Evolutionary conservation across 805 yeast species (phyloP), one percentile per base, ranked within the genome.

Genomic region (Suhomyces emberorum): DNA sequence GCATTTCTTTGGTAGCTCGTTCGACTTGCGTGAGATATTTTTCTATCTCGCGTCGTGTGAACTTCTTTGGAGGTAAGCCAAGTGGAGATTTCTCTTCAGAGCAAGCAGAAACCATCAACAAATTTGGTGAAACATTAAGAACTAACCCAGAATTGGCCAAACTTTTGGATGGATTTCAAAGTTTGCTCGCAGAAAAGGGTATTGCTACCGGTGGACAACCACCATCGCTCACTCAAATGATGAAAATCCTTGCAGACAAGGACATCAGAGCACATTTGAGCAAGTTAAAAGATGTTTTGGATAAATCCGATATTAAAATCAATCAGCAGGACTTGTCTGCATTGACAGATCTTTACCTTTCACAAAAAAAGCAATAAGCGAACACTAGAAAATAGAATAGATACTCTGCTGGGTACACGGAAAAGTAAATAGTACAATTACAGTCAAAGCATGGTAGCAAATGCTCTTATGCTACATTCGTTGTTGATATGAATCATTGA

Each of bases 161-260:
- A 17, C 38, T 58, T 11, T 49, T 65, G 30, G 44, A 51, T 8
- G 56, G 62, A 19, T 62, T 67, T 35, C 67, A 63, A 41, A 37
- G 32, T 8, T 43, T 59, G 16, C 52, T 67, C 32, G 45, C 47
- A 15, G 42, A 43, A 4, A 65, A 65, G 39, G 72, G 72, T 18
- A 51, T 58, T 35, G 39, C 51, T 24, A 49, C 60, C 2, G 57
- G 48, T 7, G 54, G 55, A n/a, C 42, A 55, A 34, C 60, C 59
- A 6, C 69, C 69, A 2, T 55, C 61, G 15, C 46, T 65, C 52
- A 44, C 59, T 41, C 54, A 63, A 35, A 48, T 68, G 57, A 59
- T 66, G 55, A 57, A 54, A 39, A 50, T 68, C 25, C 50, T 65
- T 34, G 48, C 65, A 26, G 67, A 66, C 34, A 53, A 52, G 38